phyloP scores from a whole-genome alignment of 306 rosid genomes.

The Pyrus bretschneideri region DNA sequence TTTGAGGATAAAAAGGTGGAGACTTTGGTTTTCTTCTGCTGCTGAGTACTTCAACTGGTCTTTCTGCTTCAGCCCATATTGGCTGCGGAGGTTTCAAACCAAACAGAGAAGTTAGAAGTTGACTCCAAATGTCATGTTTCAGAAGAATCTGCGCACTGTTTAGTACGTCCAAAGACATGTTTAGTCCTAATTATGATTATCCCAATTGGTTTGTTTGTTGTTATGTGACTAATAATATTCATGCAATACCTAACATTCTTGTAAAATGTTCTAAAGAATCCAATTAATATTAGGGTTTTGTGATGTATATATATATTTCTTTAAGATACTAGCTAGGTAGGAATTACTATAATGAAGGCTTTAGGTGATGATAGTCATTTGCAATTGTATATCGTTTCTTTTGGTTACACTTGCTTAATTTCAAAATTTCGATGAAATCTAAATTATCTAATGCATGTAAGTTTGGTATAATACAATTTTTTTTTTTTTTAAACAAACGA shows the following conservation, averaged over 20 bases:
- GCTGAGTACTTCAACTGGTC: conserved; percentile 36
- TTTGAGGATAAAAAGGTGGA: conserved; percentile 41
- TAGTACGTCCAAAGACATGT: neutral
- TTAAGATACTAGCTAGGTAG: neutral
- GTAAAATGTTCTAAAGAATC: neutral
- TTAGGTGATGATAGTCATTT: neutral
- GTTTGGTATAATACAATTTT: too few relatives aligned
- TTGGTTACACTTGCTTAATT: too few relatives aligned
- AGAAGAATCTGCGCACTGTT: neutral
- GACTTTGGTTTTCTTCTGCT: conserved; percentile 25
- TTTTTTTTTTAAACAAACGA: too few relatives aligned
- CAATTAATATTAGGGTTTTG: neutral
- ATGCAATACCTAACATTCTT: neutral
- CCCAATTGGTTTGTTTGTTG: neutral
- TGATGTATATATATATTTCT: neutral
- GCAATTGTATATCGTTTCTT: too few relatives aligned
- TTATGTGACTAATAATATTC: neutral
- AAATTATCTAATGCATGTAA: too few relatives aligned
- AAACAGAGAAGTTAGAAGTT: neutral
- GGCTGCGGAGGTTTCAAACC: conserved; percentile 45
- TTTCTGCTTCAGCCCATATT: conserved; percentile 70
- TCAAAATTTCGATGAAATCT: too few relatives aligned
- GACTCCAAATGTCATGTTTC: neutral
- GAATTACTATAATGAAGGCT: neutral
- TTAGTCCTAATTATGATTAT: neutral